phyloP scores from a whole-genome alignment of 1,284 basidiomycete genomes.

The Boletus nobilissimus region DNA sequence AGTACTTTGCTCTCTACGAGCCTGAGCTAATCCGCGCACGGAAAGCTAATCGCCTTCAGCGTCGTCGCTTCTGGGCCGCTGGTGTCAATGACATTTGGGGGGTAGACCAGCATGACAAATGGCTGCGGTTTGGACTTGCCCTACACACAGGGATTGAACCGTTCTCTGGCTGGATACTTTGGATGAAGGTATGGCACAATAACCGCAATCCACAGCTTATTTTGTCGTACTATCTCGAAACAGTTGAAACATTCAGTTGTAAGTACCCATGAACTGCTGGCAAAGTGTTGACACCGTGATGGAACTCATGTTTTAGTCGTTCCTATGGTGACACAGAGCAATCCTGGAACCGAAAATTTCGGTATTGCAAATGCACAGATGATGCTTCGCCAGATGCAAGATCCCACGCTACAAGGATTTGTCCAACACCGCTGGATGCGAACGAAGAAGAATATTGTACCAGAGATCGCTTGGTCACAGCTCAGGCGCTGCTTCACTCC shows the following conservation, averaged over 20 bases:
- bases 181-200: constrained; percentile 15
- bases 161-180: constrained; percentile 7
- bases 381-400: constrained; percentile 33
- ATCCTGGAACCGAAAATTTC: too few species aligned
- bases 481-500: not conserved
- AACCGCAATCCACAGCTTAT: constrained; percentile 12
- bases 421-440: constrained; percentile 18
- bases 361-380: constrained; percentile 45
- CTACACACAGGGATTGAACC: constrained; percentile 7
- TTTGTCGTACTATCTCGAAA: constrained; percentile 2
- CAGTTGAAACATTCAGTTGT: not conserved
- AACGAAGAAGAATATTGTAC: constrained; percentile 17
- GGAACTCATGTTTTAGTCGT: constrained; percentile 5
- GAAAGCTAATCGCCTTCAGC: too few species aligned
- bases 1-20: too few species aligned
- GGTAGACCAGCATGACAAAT: constrained; percentile 21
- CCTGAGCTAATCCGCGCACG: too few species aligned
- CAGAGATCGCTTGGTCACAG: constrained; percentile 21
- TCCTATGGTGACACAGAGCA: constrained; percentile 41
- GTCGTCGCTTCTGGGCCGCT: not conserved
- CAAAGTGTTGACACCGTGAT: too few species aligned
- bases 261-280: not conserved
- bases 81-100: constrained; percentile 11
- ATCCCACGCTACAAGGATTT: constrained; percentile 7
- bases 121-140: not conserved